These are phyloP conservation scores for Hemileccinum rubropunctum DNA, from an alignment of 768 basidiomycete species.

Conservation along the genomic window DNA sequence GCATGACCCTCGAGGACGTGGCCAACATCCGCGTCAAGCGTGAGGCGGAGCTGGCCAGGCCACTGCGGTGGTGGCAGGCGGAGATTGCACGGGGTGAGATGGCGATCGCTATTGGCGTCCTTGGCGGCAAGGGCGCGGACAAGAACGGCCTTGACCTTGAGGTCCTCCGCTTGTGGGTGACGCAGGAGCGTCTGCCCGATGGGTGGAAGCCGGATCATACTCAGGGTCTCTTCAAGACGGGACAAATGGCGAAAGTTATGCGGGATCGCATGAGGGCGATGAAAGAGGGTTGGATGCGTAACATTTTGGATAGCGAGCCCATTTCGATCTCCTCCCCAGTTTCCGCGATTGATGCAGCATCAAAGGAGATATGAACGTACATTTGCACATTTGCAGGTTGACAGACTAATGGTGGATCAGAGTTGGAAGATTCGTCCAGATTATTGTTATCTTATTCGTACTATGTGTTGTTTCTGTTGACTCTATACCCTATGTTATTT, in stretches of 20 bases:
- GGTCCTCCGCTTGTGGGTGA: constrained; percentile 50
- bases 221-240: constrained; percentile 28
- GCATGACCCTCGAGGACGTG: constrained; percentile 35
- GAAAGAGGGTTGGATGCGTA: constrained; percentile 9
- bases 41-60: constrained; percentile 37
- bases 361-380: neutral
- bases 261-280: constrained; percentile 29
- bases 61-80: constrained; percentile 43
- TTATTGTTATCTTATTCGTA: neutral
- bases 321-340: constrained; percentile 2
- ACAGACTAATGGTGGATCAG: neutral
- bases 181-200: constrained; percentile 50
- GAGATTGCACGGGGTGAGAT: constrained; percentile 69
- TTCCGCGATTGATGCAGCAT: neutral
- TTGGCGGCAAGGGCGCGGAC: constrained; percentile 31
- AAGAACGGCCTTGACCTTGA: constrained; percentile 45
- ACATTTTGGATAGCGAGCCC: constrained; percentile 19
- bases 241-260: constrained; percentile 23
- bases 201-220: constrained; percentile 35
- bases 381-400: neutral
- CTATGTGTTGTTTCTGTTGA: neutral
- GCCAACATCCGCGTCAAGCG: constrained; percentile 51
- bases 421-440: neutral
- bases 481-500: neutral
- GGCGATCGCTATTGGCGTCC: constrained; percentile 57